A percentile compares a stretch with the other conserved stretches of the same genome.
These are phyloP conservation scores for Ilyonectria mors-panacis DNA, from an alignment of 2,329 filamentous ascomycete species.

Conservation along the genomic window DNA sequence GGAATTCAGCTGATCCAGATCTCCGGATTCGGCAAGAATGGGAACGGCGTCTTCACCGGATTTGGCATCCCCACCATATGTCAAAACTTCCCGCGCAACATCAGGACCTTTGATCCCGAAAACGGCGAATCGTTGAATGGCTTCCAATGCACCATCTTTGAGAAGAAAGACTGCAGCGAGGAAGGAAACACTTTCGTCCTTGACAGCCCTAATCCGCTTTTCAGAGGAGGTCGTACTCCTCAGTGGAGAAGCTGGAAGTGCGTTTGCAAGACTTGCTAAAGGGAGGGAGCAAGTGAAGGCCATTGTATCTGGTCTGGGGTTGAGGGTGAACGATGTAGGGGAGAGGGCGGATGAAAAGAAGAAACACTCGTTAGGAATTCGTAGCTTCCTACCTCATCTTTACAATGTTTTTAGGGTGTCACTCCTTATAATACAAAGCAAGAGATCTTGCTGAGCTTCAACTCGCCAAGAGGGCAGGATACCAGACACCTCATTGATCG, in stretches of 20 bases:
- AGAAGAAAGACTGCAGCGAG: not conserved
- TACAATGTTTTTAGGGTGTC: not conserved
- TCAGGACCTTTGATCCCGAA: not conserved
- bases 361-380: not conserved
- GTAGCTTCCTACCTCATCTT: not conserved
- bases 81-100: not conserved
- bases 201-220: not conserved
- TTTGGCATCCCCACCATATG: not conserved
- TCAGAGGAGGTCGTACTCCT: not conserved
- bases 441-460: not conserved
- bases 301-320: not conserved
- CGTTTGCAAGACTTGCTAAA: not conserved
- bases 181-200: not conserved
- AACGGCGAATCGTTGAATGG: not conserved
- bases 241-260: not conserved
- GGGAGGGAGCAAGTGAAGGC: not conserved
- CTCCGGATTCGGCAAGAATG: not conserved
- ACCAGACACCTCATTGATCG: not conserved
- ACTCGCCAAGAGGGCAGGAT: not conserved
- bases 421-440: not conserved
- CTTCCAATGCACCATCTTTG: not conserved
- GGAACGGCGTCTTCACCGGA: not conserved
- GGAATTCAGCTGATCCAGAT: not conserved
- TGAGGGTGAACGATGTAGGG: not conserved
- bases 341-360: not conserved